A percentile compares a stretch with the other conserved stretches of the same genome.
phyloP scores from a whole-genome alignment of 225 moss, liverwort and hornwort genomes.

The Straminergon stramineum region DNA sequence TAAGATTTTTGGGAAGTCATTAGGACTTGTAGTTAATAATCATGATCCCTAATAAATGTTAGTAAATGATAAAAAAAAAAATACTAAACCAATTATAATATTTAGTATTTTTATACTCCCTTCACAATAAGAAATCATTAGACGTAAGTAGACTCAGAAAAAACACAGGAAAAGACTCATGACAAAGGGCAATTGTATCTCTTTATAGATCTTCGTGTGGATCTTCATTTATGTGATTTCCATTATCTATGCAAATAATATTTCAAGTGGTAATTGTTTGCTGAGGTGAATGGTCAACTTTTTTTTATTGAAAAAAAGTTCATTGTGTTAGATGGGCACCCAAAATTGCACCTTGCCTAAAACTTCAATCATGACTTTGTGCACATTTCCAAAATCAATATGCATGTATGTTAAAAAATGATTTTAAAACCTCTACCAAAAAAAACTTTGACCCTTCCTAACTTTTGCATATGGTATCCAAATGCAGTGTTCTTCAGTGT shows the following conservation, averaged over 20 bases:
- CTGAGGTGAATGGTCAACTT: not conserved
- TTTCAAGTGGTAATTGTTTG: not conserved
- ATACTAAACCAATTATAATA: too few relatives aligned
- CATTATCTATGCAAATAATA: not conserved
- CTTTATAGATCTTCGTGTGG: not conserved
- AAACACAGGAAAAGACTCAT: fast-evolving
- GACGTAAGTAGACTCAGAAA: not conserved
- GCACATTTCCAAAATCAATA: not conserved
- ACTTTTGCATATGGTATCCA: not conserved
- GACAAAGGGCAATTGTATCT: not conserved
- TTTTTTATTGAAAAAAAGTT: not conserved
- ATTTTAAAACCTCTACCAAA: not conserved
- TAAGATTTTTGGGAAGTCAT: not conserved
- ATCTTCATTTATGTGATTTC: not conserved
- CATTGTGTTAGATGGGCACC: not conserved
- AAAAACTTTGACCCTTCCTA: not conserved
- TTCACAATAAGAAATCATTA: not conserved
- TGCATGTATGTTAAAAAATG: fast-evolving
- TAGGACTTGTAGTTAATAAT: not conserved
- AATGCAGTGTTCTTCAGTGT: fast-evolving
- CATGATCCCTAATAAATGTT: not conserved
- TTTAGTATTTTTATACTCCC: too few relatives aligned
- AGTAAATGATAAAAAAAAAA: too few relatives aligned
- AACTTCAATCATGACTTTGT: not conserved
- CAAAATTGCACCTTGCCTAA: not conserved